A percentile compares a stretch with the other conserved stretches of the same genome.
Evolutionary conservation across 805 yeast genomes (phyloP).

Genomic region (Wickerhamiella parazyma): DNA sequence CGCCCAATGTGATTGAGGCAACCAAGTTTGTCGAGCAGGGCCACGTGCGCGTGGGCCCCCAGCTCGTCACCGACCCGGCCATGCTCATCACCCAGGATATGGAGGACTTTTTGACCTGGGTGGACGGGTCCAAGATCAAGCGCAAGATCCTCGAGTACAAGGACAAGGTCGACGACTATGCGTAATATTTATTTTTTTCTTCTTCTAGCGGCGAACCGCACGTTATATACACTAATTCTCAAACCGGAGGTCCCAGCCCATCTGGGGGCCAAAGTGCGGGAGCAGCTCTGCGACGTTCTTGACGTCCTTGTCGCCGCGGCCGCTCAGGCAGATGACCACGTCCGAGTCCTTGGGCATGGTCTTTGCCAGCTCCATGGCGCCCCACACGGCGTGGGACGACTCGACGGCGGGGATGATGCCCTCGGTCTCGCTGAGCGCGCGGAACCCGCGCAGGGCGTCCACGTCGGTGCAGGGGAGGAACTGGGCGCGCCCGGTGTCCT

Average conservation of each 20-base stretch:
- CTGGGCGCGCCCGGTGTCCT: constrained; percentile 80
- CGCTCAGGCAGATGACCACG: constrained; percentile 80
- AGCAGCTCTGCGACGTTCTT: constrained; percentile 92
- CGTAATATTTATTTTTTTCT: constrained; percentile 22
- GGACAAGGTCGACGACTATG: constrained; percentile 51
- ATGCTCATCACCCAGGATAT: constrained; percentile 80
- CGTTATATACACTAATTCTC: constrained; percentile 10
- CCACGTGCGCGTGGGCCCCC: constrained; percentile 94
- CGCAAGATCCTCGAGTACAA: constrained; percentile 76
- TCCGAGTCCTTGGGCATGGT: constrained; percentile 66
- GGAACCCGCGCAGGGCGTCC: constrained; percentile 87
- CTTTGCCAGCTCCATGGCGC: constrained; percentile 81
- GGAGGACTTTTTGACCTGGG: constrained; percentile 98
- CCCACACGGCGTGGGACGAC: constrained; percentile 90
- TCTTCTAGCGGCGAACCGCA: too few relatives aligned
- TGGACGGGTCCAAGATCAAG: constrained; percentile 88
- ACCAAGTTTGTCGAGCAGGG: constrained; percentile 91
- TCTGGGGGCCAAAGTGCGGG: constrained; percentile 78
- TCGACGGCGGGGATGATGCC: constrained; percentile 98
- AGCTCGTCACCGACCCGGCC: constrained; percentile 90
- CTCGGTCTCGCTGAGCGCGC: constrained; percentile 75
- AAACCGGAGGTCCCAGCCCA: constrained; percentile 93
- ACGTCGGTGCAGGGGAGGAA: constrained; percentile 90
- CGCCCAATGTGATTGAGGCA: constrained; percentile 76
- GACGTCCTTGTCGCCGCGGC: constrained; percentile 99